Evolutionary conservation across 2,329 filamentous ascomycete genomes (phyloP).

Genomic region (Aspergillus fumigatus): DNA sequence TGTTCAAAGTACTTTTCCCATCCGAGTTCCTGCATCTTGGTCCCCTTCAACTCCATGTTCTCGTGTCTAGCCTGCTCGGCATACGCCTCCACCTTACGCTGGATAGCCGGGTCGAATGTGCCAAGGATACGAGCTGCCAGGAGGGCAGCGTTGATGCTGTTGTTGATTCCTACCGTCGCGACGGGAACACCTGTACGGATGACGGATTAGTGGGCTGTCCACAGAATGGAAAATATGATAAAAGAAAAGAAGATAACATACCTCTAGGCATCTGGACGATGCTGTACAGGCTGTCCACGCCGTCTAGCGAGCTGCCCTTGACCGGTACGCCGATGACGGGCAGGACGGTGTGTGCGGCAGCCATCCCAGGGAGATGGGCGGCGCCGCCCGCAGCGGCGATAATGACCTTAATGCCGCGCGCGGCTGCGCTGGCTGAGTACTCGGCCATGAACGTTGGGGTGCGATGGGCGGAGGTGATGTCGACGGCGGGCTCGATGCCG

Average conservation of each 20-base stretch:
- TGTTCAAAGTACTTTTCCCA: slow-evolving; percentile 44
- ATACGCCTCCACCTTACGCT: slow-evolving; percentile 41
- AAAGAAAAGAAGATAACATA: slow-evolving; percentile 30
- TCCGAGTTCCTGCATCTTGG: slow-evolving; percentile 40
- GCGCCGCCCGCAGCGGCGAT: slow-evolving; percentile 74
- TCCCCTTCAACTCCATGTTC: slow-evolving; percentile 41
- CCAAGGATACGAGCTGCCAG: slow-evolving; percentile 67
- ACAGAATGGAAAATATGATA: neutral
- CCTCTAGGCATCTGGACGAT: slow-evolving; percentile 71
- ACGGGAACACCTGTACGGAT: slow-evolving; percentile 59
- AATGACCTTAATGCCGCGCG: slow-evolving; percentile 65
- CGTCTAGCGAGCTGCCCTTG: slow-evolving; percentile 68
- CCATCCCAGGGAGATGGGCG: slow-evolving; percentile 70
- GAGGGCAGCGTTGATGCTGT: slow-evolving; percentile 71
- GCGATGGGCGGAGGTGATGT: slow-evolving; percentile 55
- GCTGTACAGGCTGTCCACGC: slow-evolving; percentile 64
- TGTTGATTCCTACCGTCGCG: slow-evolving; percentile 74
- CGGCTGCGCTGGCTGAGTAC: slow-evolving; percentile 60
- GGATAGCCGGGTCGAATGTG: slow-evolving; percentile 39
- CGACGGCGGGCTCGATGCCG: slow-evolving; percentile 41
- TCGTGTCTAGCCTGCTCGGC: slow-evolving; percentile 38
- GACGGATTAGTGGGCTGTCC: neutral
- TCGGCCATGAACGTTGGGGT: slow-evolving; percentile 67
- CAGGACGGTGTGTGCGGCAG: slow-evolving; percentile 64
- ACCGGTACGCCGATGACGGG: slow-evolving; percentile 76